Evolutionary conservation across 306 rosid genomes (phyloP).

Genomic region (Fagus sylvatica): DNA sequence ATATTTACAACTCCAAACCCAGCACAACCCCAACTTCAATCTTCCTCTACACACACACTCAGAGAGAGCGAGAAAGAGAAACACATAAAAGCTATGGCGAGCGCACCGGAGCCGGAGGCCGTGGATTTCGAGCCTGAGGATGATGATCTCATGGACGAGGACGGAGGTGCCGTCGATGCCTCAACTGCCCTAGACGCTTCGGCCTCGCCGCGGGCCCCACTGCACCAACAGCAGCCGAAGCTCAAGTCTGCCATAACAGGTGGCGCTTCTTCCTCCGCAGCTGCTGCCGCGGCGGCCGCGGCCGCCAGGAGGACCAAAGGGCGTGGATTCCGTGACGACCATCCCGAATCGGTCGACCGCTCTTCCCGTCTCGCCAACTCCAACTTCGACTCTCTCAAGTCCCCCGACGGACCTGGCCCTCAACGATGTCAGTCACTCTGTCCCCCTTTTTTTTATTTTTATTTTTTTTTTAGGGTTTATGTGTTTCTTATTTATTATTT

Average conservation of each 20-base stretch:
- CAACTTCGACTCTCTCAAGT: slow-evolving; percentile 76
- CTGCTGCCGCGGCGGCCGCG: slow-evolving; percentile 6
- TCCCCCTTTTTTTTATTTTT: background rate
- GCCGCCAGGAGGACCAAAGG: slow-evolving; percentile 86
- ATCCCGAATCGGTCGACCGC: slow-evolving; percentile 65
- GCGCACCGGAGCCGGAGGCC: slow-evolving; percentile 88
- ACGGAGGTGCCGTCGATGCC: slow-evolving; percentile 69
- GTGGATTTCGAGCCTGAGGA: slow-evolving; percentile 98
- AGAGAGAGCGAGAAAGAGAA: background rate
- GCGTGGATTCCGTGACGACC: slow-evolving; percentile 87
- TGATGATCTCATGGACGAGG: slow-evolving; percentile 99
- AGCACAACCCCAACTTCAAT: no score
- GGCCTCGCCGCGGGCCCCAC: slow-evolving; percentile 74
- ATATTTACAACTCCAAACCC: background rate
- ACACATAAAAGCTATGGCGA: slow-evolving; percentile 35
- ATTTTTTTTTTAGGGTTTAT: background rate
- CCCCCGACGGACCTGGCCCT: slow-evolving; percentile 84
- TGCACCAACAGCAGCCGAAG: slow-evolving; percentile 44
- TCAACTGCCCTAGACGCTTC: slow-evolving; percentile 50
- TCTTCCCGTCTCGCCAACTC: slow-evolving; percentile 66
- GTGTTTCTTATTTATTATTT: no score
- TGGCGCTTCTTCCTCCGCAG: slow-evolving; percentile 53
- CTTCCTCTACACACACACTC: no score
- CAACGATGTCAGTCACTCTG: slow-evolving; percentile 68
- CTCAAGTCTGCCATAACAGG: slow-evolving; percentile 94